Percentiles rank a stretch among this genome's conserved stretches.
These are phyloP conservation scores for Orbilia quercus DNA, from an alignment of 2,329 filamentous ascomycete genomes.

Conservation along the genomic window DNA sequence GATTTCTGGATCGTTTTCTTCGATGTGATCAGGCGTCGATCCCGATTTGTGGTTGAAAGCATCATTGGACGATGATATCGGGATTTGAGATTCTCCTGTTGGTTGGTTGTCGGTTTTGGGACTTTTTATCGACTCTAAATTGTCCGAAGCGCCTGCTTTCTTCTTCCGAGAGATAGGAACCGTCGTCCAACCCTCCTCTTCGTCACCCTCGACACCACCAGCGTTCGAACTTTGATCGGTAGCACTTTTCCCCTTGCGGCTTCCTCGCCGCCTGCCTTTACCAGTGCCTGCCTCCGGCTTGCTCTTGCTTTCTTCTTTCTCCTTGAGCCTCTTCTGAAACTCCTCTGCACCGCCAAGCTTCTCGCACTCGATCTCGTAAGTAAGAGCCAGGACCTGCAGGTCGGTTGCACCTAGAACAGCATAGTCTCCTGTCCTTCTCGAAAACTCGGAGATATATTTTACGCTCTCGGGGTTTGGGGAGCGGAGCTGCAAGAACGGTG, in stretches of 20 bases:
- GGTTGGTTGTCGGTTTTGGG: neutral
- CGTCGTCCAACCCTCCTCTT: constrained; percentile 43
- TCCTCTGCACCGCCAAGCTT: constrained; percentile 69
- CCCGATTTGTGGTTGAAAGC: neutral
- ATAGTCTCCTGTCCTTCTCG: constrained; percentile 87
- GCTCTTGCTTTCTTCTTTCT: constrained; percentile 12
- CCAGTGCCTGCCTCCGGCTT: constrained; percentile 12
- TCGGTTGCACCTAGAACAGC: constrained; percentile 88
- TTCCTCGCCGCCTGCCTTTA: constrained; percentile 18
- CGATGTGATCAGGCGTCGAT: constrained; percentile 15
- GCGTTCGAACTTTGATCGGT: neutral
- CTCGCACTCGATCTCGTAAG: constrained; percentile 95
- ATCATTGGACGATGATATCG: neutral
- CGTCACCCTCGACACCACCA: neutral
- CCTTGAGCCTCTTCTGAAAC: constrained; percentile 25
- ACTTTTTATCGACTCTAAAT: neutral
- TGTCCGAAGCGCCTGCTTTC: constrained; percentile 10
- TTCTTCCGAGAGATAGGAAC: constrained; percentile 24
- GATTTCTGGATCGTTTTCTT: constrained; percentile 59
- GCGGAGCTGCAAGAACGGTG: constrained; percentile 84
- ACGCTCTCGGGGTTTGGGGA: constrained; percentile 80
- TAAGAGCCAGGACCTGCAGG: constrained; percentile 86
- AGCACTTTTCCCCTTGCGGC: constrained; percentile 3
- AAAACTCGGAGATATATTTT: constrained; percentile 83
- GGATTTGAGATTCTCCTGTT: neutral